Conservation (phyloP, 2,329 filamentous ascomycete species). For the Dothideomycetidae sp. region DNA sequence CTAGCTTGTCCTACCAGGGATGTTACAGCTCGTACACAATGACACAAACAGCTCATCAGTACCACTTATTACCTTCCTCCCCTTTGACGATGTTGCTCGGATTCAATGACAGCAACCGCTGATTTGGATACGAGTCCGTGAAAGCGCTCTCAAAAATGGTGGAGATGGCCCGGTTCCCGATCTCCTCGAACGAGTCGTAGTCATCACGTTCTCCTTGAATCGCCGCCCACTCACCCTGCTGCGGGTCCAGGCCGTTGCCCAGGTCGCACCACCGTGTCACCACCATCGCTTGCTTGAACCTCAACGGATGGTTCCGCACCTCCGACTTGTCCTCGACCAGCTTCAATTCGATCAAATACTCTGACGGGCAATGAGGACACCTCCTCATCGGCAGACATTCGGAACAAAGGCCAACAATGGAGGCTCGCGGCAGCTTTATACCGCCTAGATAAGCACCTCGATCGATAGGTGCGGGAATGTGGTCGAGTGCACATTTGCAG, state of each 20-base stretch:
- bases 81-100: conserved; percentile 39
- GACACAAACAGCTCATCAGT: too few relatives aligned
- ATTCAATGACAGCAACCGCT: conserved; percentile 45
- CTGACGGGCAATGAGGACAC: conserved; percentile 47
- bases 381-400: conserved; percentile 44
- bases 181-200: conserved; percentile 40
- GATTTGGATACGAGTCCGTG: conserved; percentile 39
- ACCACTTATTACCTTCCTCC: conserved; percentile 45
- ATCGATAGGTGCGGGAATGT: conserved; percentile 37
- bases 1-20: too few relatives aligned
- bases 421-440: conserved; percentile 5
- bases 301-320: conserved; percentile 22
- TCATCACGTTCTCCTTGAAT: conserved; percentile 32
- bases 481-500: conserved; percentile 46
- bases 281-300: conserved; percentile 46
- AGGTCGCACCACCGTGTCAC: conserved; percentile 50
- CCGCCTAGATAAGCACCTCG: conserved; percentile 16
- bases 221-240: conserved; percentile 41
- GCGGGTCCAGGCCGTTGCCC: conserved; percentile 39
- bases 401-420: conserved; percentile 38
- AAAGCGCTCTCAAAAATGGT: conserved; percentile 45
- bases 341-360: conserved; percentile 48
- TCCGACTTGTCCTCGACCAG: conserved; percentile 39
- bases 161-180: conserved; percentile 42
- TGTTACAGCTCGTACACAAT: too few relatives aligned